phyloP scores from a whole-genome alignment of 805 yeast genomes.

The Kluyveromyces lactis region DNA sequence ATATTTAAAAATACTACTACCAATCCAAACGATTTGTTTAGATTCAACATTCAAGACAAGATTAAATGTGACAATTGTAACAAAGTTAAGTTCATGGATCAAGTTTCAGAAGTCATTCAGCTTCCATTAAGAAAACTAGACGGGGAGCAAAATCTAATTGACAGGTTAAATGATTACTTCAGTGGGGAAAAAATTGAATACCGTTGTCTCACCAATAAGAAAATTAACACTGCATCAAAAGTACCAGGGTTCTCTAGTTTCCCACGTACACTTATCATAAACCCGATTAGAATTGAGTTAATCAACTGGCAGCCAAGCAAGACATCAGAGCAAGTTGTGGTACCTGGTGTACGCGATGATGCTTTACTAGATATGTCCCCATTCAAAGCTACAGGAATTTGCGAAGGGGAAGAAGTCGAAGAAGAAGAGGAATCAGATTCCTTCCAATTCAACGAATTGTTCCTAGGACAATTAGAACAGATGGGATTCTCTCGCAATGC shows the following conservation, averaged over 20 bases:
- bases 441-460: slow-evolving; percentile 50
- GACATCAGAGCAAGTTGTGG: slow-evolving; percentile 58
- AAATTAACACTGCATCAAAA: slow-evolving; percentile 19
- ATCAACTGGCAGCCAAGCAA: slow-evolving; percentile 89
- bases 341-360: slow-evolving; percentile 30
- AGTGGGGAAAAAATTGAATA: slow-evolving; percentile 53
- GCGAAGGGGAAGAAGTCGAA: slow-evolving; percentile 19
- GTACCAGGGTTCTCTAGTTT: slow-evolving; percentile 33
- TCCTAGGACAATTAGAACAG: slow-evolving; percentile 45
- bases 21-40: slow-evolving; percentile 49
- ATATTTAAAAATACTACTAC: slow-evolving; percentile 25
- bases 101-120: slow-evolving; percentile 50
- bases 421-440: slow-evolving; percentile 19
- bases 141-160: slow-evolving; percentile 32
- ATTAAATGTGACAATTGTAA: slow-evolving; percentile 47
- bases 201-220: slow-evolving; percentile 49
- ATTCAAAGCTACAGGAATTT: slow-evolving; percentile 34
- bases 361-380: slow-evolving; percentile 37
- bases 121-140: slow-evolving; percentile 45
- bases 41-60: slow-evolving; percentile 58
- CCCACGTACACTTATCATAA: slow-evolving; percentile 65
- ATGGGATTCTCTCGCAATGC: slow-evolving; percentile 87
- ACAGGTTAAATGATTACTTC: slow-evolving; percentile 44
- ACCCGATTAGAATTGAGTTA: slow-evolving; percentile 72
- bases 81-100: slow-evolving; percentile 48